Conservation (phyloP, 257 asterid species). For the Paulownia fortunei region DNA sequence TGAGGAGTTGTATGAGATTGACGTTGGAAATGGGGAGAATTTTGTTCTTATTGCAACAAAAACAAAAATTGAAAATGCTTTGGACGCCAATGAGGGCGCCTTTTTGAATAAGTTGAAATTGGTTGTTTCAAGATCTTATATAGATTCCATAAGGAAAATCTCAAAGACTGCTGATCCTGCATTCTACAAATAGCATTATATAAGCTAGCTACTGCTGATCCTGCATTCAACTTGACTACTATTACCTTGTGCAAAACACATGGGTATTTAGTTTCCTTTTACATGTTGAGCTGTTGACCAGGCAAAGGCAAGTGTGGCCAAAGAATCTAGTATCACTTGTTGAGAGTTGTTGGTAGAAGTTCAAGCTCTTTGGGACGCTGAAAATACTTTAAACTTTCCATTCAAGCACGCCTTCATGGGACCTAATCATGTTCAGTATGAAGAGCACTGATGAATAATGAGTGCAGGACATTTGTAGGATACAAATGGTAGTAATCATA, state of each 20-base stretch:
- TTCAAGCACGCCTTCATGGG: not conserved
- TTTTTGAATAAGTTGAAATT: constrained; percentile 54
- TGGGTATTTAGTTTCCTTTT: not conserved
- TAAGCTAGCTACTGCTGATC: not conserved
- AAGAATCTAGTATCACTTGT: not conserved
- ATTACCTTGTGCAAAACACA: not conserved
- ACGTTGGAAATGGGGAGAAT: constrained; percentile 83
- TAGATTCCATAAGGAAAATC: constrained; percentile 56
- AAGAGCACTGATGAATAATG: not conserved
- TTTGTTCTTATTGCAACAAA: constrained; percentile 68
- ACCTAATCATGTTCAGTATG: not conserved
- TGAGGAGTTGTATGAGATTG: constrained; percentile 69
- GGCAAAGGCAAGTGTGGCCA: not conserved
- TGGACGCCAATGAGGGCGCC: constrained; percentile 27
- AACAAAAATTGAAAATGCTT: constrained; percentile 34
- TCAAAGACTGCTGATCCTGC: constrained; percentile 18
- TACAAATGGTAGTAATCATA: not conserved
- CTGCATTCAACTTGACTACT: not conserved
- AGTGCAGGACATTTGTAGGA: not conserved
- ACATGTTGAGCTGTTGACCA: not conserved
- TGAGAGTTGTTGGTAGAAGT: not conserved
- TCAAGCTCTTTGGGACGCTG: not conserved
- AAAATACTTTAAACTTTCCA: not conserved
- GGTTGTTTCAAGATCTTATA: constrained; percentile 46
- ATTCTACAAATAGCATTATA: not conserved